Base-by-base conservation (phyloP, 129 eudicot species). In the Flaveria linearis region DNA sequence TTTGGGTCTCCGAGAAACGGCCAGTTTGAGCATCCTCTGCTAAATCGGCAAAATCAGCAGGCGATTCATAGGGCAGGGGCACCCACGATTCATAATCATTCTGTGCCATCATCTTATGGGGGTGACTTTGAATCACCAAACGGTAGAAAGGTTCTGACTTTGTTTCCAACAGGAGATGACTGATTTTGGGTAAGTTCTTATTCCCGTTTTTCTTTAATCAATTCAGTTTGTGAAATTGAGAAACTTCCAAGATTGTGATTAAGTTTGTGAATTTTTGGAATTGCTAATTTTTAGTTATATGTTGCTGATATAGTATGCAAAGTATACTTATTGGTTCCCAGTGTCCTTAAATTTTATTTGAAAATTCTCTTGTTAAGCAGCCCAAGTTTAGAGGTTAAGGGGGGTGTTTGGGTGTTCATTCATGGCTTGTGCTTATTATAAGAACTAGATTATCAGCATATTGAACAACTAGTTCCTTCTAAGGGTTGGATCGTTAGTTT, bases 81-180 rank as follows among this genome's bases (percentile, higher is more conserved):
- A 62, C 82, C 86, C 10, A 66, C 85, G 30, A 88, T 79, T 3
- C 41, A 36, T 36, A 36, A 36, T 70, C 69, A 51, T 81, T 78
- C 90, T 7, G 83, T 86, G 76, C 68, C 84, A 2, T 70, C 87
- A 14, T 36, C 83, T 60, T 93, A 86, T 85, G 86, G 80, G 50
- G 96, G 90, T 80, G 98, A 90, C 78, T 64, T 88, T 73, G 97
- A 90, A 49, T 87, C 93, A 1, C 78, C 87, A 16, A 89, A 82
- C 80, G 99, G 87, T 15, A 87, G 94, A 82, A 90, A 90, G 81
- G 89, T 91, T 50, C 87, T 93, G 77, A 88, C 97, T 68, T 82
- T 93, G 61, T 93, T 93, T 80, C 98, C 98, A 42, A 82, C 91
- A 9, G 96, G 90, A 72, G 93, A 94, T 36, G 96, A 87, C 80